Evolutionary conservation across 1,284 basidiomycete species (phyloP).

Genomic region (Phaffia rhodozyma): DNA sequence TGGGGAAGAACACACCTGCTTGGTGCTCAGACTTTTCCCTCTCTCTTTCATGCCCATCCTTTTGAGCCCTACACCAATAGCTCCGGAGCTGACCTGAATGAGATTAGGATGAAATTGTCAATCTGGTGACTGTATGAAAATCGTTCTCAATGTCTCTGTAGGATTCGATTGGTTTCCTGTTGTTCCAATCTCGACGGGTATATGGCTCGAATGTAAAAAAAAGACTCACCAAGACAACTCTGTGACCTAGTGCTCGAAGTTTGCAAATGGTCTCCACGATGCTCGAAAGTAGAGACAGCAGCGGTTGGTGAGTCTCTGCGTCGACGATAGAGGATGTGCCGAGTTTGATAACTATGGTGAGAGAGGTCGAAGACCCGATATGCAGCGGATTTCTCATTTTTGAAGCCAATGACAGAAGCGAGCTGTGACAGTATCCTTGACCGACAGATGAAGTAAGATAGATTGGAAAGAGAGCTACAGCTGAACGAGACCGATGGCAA

Average conservation of each 20-base stretch:
- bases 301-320: conserved; percentile 74
- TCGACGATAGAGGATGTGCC: conserved; percentile 90
- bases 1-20: conserved; percentile 50
- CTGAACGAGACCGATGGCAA: too few species aligned
- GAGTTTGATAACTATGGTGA: conserved; percentile 74
- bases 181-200: too few species aligned
- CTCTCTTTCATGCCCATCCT: conserved; percentile 72
- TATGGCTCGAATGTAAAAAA: too few species aligned
- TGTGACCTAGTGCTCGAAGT: conserved; percentile 70
- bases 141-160: too few species aligned
- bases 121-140: too few species aligned
- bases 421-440: not conserved
- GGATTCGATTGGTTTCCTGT: too few species aligned
- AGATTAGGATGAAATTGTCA: too few species aligned
- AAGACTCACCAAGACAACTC: conserved; percentile 68
- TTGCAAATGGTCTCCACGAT: conserved; percentile 82
- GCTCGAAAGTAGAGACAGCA: conserved; percentile 78
- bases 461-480: too few species aligned
- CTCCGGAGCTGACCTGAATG: conserved; percentile 63
- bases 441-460: too few species aligned
- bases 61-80: conserved; percentile 86
- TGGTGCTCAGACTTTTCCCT: conserved; percentile 75
- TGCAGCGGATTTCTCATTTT: conserved; percentile 13
- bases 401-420: not conserved
- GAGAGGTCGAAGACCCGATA: conserved; percentile 13